Evolutionary conservation across 768 basidiomycete genomes (phyloP).

Genomic region (Vishniacozyma victoriae): DNA sequence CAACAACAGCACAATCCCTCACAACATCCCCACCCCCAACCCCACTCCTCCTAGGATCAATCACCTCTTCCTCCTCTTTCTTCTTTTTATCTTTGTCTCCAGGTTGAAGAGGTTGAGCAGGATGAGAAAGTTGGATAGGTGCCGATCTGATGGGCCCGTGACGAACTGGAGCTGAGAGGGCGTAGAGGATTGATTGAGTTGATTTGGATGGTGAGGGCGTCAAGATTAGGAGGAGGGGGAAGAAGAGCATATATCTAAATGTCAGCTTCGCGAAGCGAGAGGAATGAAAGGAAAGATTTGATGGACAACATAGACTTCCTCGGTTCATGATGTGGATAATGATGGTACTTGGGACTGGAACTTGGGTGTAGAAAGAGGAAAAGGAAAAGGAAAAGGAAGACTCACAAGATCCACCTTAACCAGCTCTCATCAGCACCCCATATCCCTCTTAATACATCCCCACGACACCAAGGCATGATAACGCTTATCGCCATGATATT

Average conservation of each 20-base stretch:
- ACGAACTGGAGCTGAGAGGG: constrained; percentile 53
- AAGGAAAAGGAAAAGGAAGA: constrained; percentile 3
- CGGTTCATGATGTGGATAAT: no score
- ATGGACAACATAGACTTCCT: neutral
- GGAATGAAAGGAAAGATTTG: neutral
- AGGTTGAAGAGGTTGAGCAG: no score
- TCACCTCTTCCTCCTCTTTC: constrained; percentile 5
- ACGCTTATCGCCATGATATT: constrained; percentile 41
- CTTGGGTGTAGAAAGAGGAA: constrained; percentile 27
- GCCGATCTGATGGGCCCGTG: constrained; percentile 15
- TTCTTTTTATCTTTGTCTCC: constrained; percentile 4
- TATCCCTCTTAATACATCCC: constrained; percentile 30
- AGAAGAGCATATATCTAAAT: constrained; percentile 60
- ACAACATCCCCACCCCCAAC: constrained; percentile 36
- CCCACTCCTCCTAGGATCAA: constrained; percentile 10
- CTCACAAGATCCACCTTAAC: constrained; percentile 62
- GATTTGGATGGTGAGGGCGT: constrained; percentile 62
- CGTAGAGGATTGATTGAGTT: constrained; percentile 73
- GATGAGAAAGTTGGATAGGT: no score
- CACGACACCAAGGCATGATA: constrained; percentile 39
- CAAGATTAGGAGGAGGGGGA: constrained; percentile 63
- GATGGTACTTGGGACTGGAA: neutral
- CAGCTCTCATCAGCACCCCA: constrained; percentile 46
- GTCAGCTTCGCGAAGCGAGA: neutral
- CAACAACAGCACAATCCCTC: constrained; percentile 30